phyloP scores from a whole-genome alignment of 805 yeast species.

The Brettanomyces sp. region DNA sequence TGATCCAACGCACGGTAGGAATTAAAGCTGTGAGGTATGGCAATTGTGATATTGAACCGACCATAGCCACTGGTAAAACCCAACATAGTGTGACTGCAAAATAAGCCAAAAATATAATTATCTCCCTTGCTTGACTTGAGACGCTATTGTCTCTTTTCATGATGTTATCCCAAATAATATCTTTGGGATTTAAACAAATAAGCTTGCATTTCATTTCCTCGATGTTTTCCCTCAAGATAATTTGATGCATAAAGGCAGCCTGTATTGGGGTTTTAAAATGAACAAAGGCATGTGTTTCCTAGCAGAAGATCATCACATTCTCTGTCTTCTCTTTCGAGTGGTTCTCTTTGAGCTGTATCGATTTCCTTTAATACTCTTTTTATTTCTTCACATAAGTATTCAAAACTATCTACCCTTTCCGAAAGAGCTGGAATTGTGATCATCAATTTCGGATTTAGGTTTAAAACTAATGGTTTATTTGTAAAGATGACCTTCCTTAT shows the following conservation, averaged over 20 bases:
- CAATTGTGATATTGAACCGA: conserved; percentile 67
- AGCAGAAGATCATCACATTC: conserved; percentile 2
- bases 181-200: conserved; percentile 53
- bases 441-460: conserved; percentile 3
- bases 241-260: conserved; percentile 58
- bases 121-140: conserved; percentile 28
- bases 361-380: conserved; percentile 6
- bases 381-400: conserved; percentile 9
- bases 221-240: conserved; percentile 35
- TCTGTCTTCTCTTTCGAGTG: background rate
- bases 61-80: conserved; percentile 77
- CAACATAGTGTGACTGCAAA: conserved; percentile 46
- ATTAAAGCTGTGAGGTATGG: conserved; percentile 53
- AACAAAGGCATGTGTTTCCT: conserved; percentile 45
- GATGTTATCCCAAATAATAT: conserved; percentile 61
- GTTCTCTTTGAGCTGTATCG: conserved; percentile 4
- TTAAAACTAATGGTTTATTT: conserved; percentile 11
- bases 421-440: conserved; percentile 14
- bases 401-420: conserved; percentile 11
- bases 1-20: conserved; percentile 51
- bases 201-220: conserved; percentile 34
- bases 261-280: conserved; percentile 48
- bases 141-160: conserved; percentile 31
- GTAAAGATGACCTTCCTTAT: conserved; percentile 9
- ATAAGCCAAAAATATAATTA: conserved; percentile 36